These are phyloP conservation scores for Neonectria ditissima DNA, from an alignment of 2,329 filamentous ascomycete genomes.

Conservation along the genomic window DNA sequence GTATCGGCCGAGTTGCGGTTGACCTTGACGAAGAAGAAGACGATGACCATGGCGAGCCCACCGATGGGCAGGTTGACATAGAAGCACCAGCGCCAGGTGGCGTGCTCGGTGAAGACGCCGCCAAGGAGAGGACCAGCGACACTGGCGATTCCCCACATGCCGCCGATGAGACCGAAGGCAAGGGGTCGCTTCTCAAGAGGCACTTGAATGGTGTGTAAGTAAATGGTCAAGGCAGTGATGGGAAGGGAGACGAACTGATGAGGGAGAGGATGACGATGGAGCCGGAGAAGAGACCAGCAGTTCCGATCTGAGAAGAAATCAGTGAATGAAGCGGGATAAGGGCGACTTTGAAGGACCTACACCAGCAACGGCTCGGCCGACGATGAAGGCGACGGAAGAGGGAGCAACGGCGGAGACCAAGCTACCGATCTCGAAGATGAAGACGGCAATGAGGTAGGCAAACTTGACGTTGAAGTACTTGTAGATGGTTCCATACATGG, in stretches of 20 bases:
- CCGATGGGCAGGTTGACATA: slow-evolving; percentile 61
- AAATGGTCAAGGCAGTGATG: background rate
- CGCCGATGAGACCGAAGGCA: slow-evolving; percentile 66
- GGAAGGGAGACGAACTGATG: slow-evolving; percentile 47
- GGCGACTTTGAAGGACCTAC: slow-evolving; percentile 35
- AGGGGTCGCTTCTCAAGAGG: slow-evolving; percentile 66
- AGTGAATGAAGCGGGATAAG: slow-evolving; percentile 7
- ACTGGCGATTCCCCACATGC: slow-evolving; percentile 67
- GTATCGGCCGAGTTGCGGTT: slow-evolving; percentile 51
- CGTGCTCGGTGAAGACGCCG: slow-evolving; percentile 61
- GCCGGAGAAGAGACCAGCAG: slow-evolving; percentile 63
- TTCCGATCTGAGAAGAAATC: slow-evolving; percentile 54
- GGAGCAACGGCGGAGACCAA: slow-evolving; percentile 59
- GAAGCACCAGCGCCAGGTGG: slow-evolving; percentile 67
- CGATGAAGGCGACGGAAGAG: slow-evolving; percentile 61
- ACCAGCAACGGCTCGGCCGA: slow-evolving; percentile 64
- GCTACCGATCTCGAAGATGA: slow-evolving; percentile 59
- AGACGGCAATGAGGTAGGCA: slow-evolving; percentile 56
- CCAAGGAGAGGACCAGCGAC: slow-evolving; percentile 64
- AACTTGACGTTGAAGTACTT: slow-evolving; percentile 63
- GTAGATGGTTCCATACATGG: slow-evolving; percentile 63
- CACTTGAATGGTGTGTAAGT: slow-evolving; percentile 47
- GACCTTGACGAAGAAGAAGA: slow-evolving; percentile 60
- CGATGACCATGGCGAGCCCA: slow-evolving; percentile 59
- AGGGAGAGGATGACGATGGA: slow-evolving; percentile 61